Evolutionary conservation across 805 yeast genomes (phyloP), one percentile per base, ranked within the genome.

Genomic region (Ogataea populi-albae): DNA sequence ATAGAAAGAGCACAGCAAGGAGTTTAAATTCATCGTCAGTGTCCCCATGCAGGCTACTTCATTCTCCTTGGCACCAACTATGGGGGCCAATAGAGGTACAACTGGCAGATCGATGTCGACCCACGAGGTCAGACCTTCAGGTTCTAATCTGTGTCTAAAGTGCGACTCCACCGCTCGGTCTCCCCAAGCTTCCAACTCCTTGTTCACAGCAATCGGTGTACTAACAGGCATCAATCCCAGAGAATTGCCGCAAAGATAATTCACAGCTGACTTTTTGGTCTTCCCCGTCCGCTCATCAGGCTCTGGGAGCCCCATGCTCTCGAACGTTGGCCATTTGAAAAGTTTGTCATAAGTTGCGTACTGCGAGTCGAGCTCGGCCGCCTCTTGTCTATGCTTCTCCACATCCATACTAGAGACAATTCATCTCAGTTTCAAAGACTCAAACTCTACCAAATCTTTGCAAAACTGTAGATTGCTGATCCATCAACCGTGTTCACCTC

Each of bases 31-130:
- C 49, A 80, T 71, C 3, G 98, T 89, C 28, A 89, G 68, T 0
- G 94, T 79, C 6, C 91, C 91, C 89, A 88, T 86, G 12, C 79
- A 72, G 1, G 95, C 95, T 16, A 87, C 89, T 60, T 89, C 98
- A n/a, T 64, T 64, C 14, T 68, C 70, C 32, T 64, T 54, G 4
- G 87, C 95, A 6, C 96, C 96, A 2, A 88, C 86, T 2, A 89
- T 46, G 1, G 80, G 75, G 0, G 93, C 83, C 37, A 89, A 51
- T 35, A 78, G 64, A 2, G 85, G 83, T 1, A 79, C 65, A 11
- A 84, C 70, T 0, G 94, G 91, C 28, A 86, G 65, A 54, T 89
- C 97, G 27, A 86, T 81, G 43, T 84, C 82, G 35, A 86, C 81
- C 97, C 98, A 89, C 6, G 75, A 55, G 3, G 88, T 81, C 32